Evolutionary conservation across 495 filamentous ascomycete genomes (phyloP).

Genomic region (Acidiella bohemica): DNA sequence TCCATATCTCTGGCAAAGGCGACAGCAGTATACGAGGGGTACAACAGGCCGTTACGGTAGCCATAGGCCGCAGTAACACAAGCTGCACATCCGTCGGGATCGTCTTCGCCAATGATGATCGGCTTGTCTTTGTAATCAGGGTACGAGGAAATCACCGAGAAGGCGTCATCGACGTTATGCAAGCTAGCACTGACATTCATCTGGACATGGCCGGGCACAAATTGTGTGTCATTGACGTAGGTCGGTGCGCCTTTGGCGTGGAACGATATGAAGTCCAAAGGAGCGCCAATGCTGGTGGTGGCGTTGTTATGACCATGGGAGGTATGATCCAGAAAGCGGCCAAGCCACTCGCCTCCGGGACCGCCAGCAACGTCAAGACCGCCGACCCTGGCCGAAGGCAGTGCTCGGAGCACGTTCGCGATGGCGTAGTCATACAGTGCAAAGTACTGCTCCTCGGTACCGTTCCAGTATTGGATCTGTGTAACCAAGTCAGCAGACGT

Average conservation of each 20-base stretch:
- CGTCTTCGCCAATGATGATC: slow-evolving; percentile 17
- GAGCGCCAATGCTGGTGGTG: slow-evolving; percentile 12
- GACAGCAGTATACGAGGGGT: slow-evolving; percentile 15
- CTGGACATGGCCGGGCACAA: slow-evolving; percentile 7
- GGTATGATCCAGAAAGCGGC: slow-evolving; percentile 14
- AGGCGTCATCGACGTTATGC: slow-evolving; percentile 13
- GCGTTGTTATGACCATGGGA: slow-evolving; percentile 16
- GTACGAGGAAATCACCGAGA: slow-evolving; percentile 10
- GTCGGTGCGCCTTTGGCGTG: slow-evolving; percentile 17
- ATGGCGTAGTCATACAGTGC: slow-evolving; percentile 17
- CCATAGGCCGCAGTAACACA: slow-evolving; percentile 10
- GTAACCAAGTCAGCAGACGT: slow-evolving; percentile 5
- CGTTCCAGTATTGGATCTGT: slow-evolving; percentile 19
- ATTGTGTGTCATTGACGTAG: slow-evolving; percentile 13
- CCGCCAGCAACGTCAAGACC: slow-evolving; percentile 18
- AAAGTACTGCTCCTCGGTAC: slow-evolving; percentile 14
- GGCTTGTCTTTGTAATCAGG: slow-evolving; percentile 8
- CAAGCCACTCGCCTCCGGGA: slow-evolving; percentile 10
- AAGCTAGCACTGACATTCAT: slow-evolving; percentile 14
- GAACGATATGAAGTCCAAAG: slow-evolving; percentile 17
- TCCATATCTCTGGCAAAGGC: slow-evolving; percentile 13
- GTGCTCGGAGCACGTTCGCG: slow-evolving; percentile 6
- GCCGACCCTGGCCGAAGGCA: slow-evolving; percentile 16
- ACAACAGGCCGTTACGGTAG: slow-evolving; percentile 16
- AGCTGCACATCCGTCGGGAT: slow-evolving; percentile 17